A percentile compares a stretch with the other conserved stretches of the same genome.
These are phyloP conservation scores for Fusarium poae DNA, from an alignment of 2,329 filamentous ascomycete genomes.

Conservation along the genomic window DNA sequence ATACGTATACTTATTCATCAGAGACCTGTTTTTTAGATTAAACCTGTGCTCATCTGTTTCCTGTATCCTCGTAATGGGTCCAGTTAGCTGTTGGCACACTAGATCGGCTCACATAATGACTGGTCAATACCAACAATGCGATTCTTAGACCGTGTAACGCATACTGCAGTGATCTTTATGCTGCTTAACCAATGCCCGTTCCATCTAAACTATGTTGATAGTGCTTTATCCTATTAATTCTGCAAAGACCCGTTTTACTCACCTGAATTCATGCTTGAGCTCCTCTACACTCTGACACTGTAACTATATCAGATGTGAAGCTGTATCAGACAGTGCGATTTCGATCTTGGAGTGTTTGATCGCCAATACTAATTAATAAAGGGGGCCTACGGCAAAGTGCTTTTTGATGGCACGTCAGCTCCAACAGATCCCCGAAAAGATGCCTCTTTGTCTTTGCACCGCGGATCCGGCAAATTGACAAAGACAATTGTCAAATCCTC, in stretches of 20 bases:
- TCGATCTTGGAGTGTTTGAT: constrained; percentile 39
- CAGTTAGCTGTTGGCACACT: neutral
- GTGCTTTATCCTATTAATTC: neutral
- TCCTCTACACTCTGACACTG: neutral
- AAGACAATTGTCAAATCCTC: neutral
- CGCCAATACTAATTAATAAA: constrained; percentile 41
- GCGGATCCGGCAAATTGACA: neutral
- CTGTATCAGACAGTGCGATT: constrained; percentile 34
- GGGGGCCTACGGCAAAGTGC: constrained; percentile 33
- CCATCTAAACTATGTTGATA: neutral
- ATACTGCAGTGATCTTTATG: constrained; percentile 6
- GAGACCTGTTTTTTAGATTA: neutral
- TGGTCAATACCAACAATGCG: constrained; percentile 1
- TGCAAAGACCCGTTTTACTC: constrained; percentile 5
- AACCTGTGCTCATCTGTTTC: neutral
- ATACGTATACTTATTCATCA: neutral
- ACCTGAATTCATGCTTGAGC: constrained; percentile 9
- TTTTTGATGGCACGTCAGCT: constrained; percentile 10
- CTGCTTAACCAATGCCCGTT: neutral
- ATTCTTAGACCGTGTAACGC: constrained; percentile 1
- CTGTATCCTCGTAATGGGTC: neutral
- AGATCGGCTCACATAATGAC: neutral
- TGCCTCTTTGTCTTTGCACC: neutral
- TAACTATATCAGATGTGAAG: constrained; percentile 7
- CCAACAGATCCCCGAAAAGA: neutral